Percentiles rank a stretch among this genome's conserved stretches.
These are phyloP conservation scores for Boletus tomentosulus DNA, from an alignment of 768 basidiomycete genomes.

Conservation along the genomic window DNA sequence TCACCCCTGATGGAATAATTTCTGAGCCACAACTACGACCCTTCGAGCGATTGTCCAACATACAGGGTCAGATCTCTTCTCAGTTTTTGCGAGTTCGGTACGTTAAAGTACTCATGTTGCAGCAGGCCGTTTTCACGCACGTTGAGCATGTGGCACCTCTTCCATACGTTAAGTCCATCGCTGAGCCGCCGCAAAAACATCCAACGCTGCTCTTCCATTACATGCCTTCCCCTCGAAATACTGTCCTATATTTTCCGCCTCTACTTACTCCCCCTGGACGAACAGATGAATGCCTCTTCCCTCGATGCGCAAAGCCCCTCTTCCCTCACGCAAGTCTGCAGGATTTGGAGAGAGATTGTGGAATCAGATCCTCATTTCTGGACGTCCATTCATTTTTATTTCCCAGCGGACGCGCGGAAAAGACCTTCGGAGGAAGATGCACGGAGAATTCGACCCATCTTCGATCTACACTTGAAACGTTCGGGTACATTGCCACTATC, in stretches of 20 bases:
- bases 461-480: slow-evolving; percentile 10
- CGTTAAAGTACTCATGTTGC: too few species aligned
- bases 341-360: slow-evolving; percentile 14
- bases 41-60: too few species aligned
- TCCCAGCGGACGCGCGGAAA: background rate
- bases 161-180: too few species aligned
- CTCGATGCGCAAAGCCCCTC: background rate
- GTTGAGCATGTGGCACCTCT: too few species aligned
- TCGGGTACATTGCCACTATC: slow-evolving; percentile 13
- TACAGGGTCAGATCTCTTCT: too few species aligned
- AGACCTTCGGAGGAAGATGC: background rate
- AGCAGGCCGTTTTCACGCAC: too few species aligned
- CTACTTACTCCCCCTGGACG: too few species aligned
- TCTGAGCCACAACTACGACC: too few species aligned
- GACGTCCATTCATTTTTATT: slow-evolving; percentile 16
- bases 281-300: too few species aligned
- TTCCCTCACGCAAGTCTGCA: slow-evolving; percentile 18
- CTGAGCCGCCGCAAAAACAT: too few species aligned
- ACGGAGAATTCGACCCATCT: background rate
- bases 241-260: slow-evolving; percentile 15
- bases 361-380: slow-evolving; percentile 18
- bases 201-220: background rate
- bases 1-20: too few species aligned
- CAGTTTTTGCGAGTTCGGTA: too few species aligned
- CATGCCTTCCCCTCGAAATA: slow-evolving; percentile 34